Base-by-base conservation (phyloP, 148 eudicot species). In the Spergularia marina region DNA sequence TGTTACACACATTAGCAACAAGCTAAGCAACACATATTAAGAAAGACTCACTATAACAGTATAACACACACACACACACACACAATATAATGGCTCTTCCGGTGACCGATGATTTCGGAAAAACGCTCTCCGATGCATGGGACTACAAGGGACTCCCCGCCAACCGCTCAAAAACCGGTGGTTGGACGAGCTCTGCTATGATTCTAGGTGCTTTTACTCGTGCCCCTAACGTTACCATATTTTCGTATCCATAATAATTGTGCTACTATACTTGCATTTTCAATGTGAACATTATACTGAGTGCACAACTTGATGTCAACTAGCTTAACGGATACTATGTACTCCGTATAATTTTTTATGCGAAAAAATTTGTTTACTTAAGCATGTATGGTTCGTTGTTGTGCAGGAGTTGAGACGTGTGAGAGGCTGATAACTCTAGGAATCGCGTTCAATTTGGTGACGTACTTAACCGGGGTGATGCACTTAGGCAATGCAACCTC, bases 391-490 rank as follows among this genome's bases (percentile, higher is more conserved):
- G 70, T 66, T 36, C 7, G 47, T 44, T 34, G 47, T 4, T 13
- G 36, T 66, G 23, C 74, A 93, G 98, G 91, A 18, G 89, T 87
- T 6, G 98, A 94, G 82, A 84, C 86, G 44, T 79, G 87, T 71
- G 98, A 94, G 79, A 88, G 98, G 80, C 47, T 94, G 70, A 89
- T 93, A 40, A 94, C 98, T 1, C 83, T 94, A 6, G 97, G 98
- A 3, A 91, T 94, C 0, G 98, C 94, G 0, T 93, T 94, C 23
- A 94, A 91, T 65, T 62, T 94, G 79, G 94, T 94, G 74, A 91
- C 98, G 0, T 94, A 94, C 74, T 74, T 94, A 79, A 94, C 97
- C 0, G 90, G 83, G 0, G 90, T 94, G 3, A 94, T 94, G 98
- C 98, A 94, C 80, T 79, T 91, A 80, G 95, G 98, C 9, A 91